Evolutionary conservation across 495 filamentous ascomycete species (phyloP).

Genomic region (Hypoxylon cercidicola): DNA sequence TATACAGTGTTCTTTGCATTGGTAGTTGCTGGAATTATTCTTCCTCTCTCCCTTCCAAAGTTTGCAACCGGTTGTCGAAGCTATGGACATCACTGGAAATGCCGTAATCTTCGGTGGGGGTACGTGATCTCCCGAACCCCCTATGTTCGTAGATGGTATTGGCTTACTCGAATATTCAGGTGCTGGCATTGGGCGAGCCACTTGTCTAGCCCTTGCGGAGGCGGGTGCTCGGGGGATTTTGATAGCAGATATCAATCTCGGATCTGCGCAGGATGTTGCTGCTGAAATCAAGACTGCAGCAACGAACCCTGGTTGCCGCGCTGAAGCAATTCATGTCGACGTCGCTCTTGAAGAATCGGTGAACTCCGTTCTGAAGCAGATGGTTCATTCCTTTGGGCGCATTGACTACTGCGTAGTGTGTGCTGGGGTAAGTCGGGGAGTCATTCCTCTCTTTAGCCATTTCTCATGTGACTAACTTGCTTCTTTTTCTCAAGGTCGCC

Average conservation of each 20-base stretch:
- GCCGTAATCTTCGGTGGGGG: conserved; percentile 29
- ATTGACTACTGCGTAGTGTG: conserved; percentile 53
- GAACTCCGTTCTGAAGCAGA: conserved; percentile 41
- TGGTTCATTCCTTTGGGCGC: conserved; percentile 45
- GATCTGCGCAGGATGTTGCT: conserved; percentile 37
- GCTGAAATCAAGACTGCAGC: conserved; percentile 42
- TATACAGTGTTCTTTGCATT: too few relatives aligned
- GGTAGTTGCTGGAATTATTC: too few relatives aligned
- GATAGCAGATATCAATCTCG: conserved; percentile 51
- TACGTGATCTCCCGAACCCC: neutral
- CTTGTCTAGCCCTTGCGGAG: conserved; percentile 46
- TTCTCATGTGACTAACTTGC: neutral
- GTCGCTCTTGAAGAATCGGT: conserved; percentile 46
- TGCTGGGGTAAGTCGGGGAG: conserved; percentile 46
- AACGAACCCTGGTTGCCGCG: conserved; percentile 42
- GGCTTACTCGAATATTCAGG: conserved; percentile 3
- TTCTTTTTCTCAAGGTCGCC: neutral
- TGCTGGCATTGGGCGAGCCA: conserved; percentile 51
- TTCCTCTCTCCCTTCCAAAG: too few relatives aligned
- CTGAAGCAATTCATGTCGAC: conserved; percentile 45
- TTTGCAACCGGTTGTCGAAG: too few relatives aligned
- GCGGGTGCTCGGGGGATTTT: conserved; percentile 48
- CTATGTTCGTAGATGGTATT: neutral
- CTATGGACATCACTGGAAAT: conserved; percentile 30
- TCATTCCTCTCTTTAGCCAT: neutral